Evolutionary conservation across 2,329 filamentous ascomycete genomes (phyloP), one percentile per base, ranked within the genome.

Genomic region (Botrytis fabae): DNA sequence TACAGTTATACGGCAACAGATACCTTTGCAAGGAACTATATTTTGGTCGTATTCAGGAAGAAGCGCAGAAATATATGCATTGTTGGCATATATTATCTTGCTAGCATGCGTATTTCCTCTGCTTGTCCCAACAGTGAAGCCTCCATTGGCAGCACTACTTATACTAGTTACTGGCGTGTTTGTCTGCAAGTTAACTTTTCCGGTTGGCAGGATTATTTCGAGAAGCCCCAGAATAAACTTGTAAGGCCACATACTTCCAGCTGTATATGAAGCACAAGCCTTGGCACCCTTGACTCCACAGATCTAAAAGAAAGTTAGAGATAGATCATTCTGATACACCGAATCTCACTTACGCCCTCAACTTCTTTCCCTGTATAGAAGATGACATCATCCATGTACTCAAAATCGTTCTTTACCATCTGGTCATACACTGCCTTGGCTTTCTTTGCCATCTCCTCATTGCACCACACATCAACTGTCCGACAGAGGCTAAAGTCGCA

Each of bases 61-160:
- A 9, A 93, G 79, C 20, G 86, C 85, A 1, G 89, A 86, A 0
- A 90, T 91, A 79, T 92, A 93, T 22, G 84, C 91, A 76, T 93
- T 93, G 1, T 89, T 92, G 25, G 91, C 90, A 61, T 91, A 84
- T 42, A 93, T 82, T 28, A 93, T 83, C 54, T 85, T 86, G 32
- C 82, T 83, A 1, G 91, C 84, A 12, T 77, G 80, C 69, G 91
- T 85, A 0, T 73, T 78, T 14, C 91, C 91, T 32, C 90, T 85
- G 0, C 82, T 78, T 2, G 90, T 92, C 18, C 83, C 78, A 1
- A 90, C 80, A 2, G 79, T 83, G 82, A 86, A 88, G n/a, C 76
- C 75, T 16, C 79, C 69, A 42, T 28, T 77, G 0, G 74, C 25
- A 38, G 74, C 73, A 1, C 73, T 54, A 14, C 74, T 77, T 12